These are phyloP conservation scores for Elaeis guineensis DNA, from an alignment of 176 grass and related monocot species.

Conservation along the genomic window DNA sequence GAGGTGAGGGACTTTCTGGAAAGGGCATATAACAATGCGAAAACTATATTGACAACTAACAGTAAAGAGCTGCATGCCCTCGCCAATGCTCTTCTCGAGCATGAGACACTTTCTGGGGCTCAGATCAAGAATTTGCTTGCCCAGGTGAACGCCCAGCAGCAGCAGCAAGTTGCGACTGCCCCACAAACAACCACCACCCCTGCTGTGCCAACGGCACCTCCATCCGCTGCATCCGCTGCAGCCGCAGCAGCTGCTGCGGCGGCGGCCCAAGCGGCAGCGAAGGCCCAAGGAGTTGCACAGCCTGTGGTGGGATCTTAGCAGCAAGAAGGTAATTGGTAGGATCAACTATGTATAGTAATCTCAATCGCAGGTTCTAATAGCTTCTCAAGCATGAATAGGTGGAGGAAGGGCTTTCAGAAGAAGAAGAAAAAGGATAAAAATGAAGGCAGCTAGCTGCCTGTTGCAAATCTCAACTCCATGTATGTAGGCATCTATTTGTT, in stretches of 20 bases:
- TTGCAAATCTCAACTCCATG: no score
- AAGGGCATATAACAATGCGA: conserved; percentile 80
- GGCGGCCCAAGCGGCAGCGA: conserved; percentile 47
- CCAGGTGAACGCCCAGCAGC: conserved; percentile 35
- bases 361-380: no score
- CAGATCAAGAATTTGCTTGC: conserved; percentile 70
- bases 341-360: no score
- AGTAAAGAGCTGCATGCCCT: conserved; percentile 67
- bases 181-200: conserved; percentile 24
- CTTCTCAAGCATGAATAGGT: no score
- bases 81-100: conserved; percentile 69
- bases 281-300: conserved; percentile 59
- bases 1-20: conserved; percentile 77
- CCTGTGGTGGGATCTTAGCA: conserved; percentile 56
- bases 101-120: conserved; percentile 54
- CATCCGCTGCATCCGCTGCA: conserved; percentile 22
- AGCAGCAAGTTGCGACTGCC: conserved; percentile 19
- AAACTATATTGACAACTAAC: conserved; percentile 54
- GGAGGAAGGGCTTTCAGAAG: no score
- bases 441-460: no score
- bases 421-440: no score
- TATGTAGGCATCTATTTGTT: no score
- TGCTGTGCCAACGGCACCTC: conserved; percentile 1
- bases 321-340: no score
- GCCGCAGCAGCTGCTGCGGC: conserved; percentile 35